These are phyloP conservation scores for Leptographium radiaticola DNA, from an alignment of 2,329 filamentous ascomycete genomes.

Conservation along the genomic window DNA sequence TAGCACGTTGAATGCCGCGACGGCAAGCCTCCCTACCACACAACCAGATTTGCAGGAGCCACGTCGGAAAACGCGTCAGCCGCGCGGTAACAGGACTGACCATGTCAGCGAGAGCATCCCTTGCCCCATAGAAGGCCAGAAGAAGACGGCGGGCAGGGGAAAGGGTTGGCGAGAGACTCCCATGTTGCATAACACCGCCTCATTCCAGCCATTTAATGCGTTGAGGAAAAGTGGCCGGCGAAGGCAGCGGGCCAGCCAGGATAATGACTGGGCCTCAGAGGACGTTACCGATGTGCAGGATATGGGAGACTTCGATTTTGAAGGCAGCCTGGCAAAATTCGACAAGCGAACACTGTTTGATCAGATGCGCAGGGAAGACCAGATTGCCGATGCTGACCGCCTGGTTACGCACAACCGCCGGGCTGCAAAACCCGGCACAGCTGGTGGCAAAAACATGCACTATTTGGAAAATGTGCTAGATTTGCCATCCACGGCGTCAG, in stretches of 20 bases:
- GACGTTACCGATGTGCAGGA: constrained; percentile 92
- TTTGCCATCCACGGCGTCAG: constrained; percentile 24
- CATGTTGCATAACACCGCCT: constrained; percentile 44
- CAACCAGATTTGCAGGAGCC: neutral
- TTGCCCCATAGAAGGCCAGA: constrained; percentile 9
- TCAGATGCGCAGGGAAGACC: constrained; percentile 80
- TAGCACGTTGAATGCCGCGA: neutral
- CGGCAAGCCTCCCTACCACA: neutral
- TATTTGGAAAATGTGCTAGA: constrained; percentile 86
- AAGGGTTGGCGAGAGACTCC: constrained; percentile 49
- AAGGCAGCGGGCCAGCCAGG: constrained; percentile 23
- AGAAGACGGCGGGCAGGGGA: constrained; percentile 21
- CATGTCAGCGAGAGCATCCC: constrained; percentile 16
- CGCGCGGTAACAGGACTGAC: constrained; percentile 15
- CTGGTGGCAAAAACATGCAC: constrained; percentile 80
- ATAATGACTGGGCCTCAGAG: constrained; percentile 90
- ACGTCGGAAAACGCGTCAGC: constrained; percentile 17
- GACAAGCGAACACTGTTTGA: constrained; percentile 88
- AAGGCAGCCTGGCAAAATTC: constrained; percentile 79
- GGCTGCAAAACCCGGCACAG: constrained; percentile 51
- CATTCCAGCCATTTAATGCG: constrained; percentile 49
- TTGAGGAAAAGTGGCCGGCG: constrained; percentile 41
- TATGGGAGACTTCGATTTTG: constrained; percentile 89
- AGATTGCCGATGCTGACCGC: constrained; percentile 78
- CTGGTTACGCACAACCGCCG: constrained; percentile 78